A percentile compares a stretch with the other conserved stretches of the same genome.
These are phyloP conservation scores for Prinsepia uniflora DNA, from an alignment of 306 rosid species.

Conservation along the genomic window DNA sequence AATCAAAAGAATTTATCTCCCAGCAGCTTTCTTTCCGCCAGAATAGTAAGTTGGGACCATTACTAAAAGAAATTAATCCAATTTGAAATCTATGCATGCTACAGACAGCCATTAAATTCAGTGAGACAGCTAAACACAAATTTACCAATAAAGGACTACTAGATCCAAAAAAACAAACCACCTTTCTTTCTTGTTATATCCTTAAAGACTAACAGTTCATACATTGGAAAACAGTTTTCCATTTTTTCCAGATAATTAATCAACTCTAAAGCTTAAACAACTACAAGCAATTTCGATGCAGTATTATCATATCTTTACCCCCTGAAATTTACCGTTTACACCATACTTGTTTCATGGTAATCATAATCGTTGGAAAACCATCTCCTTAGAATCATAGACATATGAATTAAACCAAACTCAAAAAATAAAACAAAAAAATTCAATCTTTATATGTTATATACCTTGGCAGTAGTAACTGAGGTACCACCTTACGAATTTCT, in stretches of 20 bases:
- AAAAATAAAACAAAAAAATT: background rate
- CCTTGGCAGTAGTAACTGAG: slow-evolving; percentile 37
- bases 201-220: background rate
- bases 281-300: too few relatives aligned
- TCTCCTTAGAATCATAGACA: background rate
- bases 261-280: background rate
- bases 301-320: background rate
- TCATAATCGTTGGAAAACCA: background rate
- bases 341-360: background rate
- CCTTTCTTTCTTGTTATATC: background rate
- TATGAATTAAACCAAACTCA: background rate
- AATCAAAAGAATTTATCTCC: slow-evolving; percentile 45
- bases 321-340: background rate
- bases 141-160: background rate
- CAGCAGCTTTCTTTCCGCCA: slow-evolving; percentile 72
- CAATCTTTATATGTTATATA: background rate
- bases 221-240: background rate
- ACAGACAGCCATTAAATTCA: background rate
- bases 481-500: slow-evolving; percentile 95
- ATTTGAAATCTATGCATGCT: background rate
- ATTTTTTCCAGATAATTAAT: background rate
- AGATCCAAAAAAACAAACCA: background rate
- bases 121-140: background rate
- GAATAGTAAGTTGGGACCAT: slow-evolving; percentile 42
- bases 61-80: background rate